These are phyloP conservation scores for Leptographium procerum DNA, from an alignment of 2,329 filamentous ascomycete species.

Conservation along the genomic window DNA sequence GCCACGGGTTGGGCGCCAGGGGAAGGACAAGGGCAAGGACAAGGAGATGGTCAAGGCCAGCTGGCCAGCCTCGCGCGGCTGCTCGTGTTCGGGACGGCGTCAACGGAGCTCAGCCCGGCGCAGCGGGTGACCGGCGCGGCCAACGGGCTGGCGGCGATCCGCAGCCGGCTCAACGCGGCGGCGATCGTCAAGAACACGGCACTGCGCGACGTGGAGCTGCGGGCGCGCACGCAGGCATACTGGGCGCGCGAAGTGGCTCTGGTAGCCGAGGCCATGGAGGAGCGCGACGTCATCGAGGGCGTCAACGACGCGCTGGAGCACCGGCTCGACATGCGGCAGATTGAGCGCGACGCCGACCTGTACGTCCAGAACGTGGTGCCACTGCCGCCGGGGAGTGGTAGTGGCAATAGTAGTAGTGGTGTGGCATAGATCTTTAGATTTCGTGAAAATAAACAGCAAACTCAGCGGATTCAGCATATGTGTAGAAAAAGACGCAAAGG, in stretches of 20 bases:
- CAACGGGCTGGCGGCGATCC: constrained; percentile 43
- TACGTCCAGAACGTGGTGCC: constrained; percentile 40
- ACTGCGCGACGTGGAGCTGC: constrained; percentile 59
- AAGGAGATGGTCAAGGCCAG: no score
- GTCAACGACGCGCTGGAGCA: constrained; percentile 56
- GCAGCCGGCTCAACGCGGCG: constrained; percentile 58
- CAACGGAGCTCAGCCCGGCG: constrained; percentile 45
- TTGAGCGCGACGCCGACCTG: constrained; percentile 52
- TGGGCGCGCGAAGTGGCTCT: constrained; percentile 68
- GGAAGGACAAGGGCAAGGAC: no score
- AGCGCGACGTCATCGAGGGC: constrained; percentile 61
- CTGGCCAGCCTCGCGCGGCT: neutral
- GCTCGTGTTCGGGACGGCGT: constrained; percentile 40
- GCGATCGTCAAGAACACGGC: constrained; percentile 73
- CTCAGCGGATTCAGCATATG: no score
- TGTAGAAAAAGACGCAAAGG: no score
- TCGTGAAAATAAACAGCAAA: no score
- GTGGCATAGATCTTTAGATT: neutral
- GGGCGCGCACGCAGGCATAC: constrained; percentile 56
- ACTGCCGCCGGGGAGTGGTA: constrained; percentile 17
- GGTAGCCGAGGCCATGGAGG: constrained; percentile 67
- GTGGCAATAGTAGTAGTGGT: neutral
- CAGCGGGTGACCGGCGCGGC: constrained; percentile 54
- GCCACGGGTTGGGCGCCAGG: constrained; percentile 22
- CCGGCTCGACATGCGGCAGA: constrained; percentile 49